Base-by-base conservation (phyloP, 768 basidiomycete genomes). In the Tylopilus sp. region DNA sequence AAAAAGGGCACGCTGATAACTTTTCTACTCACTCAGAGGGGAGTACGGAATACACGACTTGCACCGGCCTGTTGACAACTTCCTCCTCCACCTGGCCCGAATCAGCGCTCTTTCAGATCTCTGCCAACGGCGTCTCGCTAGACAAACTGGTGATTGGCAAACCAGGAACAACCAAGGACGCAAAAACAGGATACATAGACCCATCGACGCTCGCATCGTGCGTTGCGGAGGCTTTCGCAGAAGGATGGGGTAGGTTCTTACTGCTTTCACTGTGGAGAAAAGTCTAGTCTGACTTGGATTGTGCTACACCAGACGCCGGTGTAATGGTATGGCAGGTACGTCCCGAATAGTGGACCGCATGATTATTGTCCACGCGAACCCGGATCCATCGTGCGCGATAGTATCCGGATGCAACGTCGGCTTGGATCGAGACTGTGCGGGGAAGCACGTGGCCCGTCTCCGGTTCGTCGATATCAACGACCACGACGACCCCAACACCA, bases 11-110 rank as follows among this genome's bases (percentile, higher is more conserved):
- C 35, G 1, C 36, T 57, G 20, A 53, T 3, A n/a, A n/a, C 6
- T 25, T 13, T 17, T 7, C 25, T n/a, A n/a, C 6, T 20, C 40
- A 30, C 11, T 20, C 22, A 85, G 84, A 86, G 75, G 85, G 83
- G 35, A 57, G 70, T 17, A 69, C 68, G 15, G 85, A 85, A 59
- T 88, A 86, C 62, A 82, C 81, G 5, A 83, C 81, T 26, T 86
- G 85, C 63, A 44, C 63, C 20, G 76, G 75, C 31, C 77, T 91
- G 23, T 68, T 89, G 41, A 80, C 71, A 3, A 64, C 74, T 1
- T 87, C 85, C 6, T 82, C 83, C 4, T 72, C 66, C 48, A 64
- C 70, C 33, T 88, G 81, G 81, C 88, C 87, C 8, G 49, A 82
- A 36, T 75, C 83, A 0, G 75, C 86, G 0, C 66, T 76, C 9